Conservation (phyloP, 495 filamentous ascomycete species). For the Aspergillus homomorphus region DNA sequence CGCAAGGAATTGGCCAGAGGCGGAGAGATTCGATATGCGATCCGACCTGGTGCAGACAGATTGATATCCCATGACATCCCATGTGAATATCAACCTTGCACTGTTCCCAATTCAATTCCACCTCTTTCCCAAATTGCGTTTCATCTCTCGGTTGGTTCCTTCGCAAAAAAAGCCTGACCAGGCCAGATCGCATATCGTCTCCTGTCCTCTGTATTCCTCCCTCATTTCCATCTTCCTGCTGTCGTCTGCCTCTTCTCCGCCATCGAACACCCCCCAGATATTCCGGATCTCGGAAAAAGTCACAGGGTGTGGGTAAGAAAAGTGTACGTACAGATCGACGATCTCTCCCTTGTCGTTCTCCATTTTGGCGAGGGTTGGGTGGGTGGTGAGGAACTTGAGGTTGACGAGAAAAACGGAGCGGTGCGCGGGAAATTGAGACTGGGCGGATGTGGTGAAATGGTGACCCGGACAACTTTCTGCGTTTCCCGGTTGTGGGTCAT, state of each 20-base stretch:
- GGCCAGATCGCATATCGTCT: neutral
- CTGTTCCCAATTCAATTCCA: neutral
- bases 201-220: neutral
- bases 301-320: slow-evolving; percentile 14
- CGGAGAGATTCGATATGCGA: neutral
- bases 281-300: slow-evolving; percentile 9
- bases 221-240: neutral
- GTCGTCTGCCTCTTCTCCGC: neutral
- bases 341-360: slow-evolving; percentile 98
- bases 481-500: slow-evolving; percentile 49
- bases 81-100: no score
- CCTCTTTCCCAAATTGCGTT: neutral
- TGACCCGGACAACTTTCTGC: slow-evolving; percentile 17
- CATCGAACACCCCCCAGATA: neutral
- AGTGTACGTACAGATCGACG: slow-evolving; percentile 84
- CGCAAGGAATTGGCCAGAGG: neutral
- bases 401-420: slow-evolving; percentile 32
- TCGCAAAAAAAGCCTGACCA: neutral
- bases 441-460: slow-evolving; percentile 20
- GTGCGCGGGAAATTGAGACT: slow-evolving; percentile 25
- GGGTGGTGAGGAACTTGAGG: slow-evolving; percentile 36
- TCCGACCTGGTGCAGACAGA: neutral
- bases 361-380: slow-evolving; percentile 64
- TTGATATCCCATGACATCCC: no score
- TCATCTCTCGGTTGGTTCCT: neutral